These are phyloP conservation scores for Mytilinidion resinicola DNA, from an alignment of 495 filamentous ascomycete species.

Conservation along the genomic window DNA sequence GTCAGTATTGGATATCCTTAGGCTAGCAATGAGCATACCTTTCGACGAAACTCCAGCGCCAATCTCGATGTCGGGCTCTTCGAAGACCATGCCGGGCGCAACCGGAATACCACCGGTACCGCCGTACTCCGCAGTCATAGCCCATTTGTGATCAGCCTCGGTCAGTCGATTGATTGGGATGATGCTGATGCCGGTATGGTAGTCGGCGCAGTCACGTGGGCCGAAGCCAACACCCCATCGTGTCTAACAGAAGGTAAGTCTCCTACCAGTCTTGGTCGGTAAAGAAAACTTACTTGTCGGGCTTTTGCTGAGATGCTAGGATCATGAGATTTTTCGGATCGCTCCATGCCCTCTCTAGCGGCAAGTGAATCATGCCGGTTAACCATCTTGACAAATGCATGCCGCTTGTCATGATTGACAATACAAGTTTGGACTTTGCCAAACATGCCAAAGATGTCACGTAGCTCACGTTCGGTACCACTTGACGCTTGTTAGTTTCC, in stretches of 20 bases:
- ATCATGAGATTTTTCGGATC: constrained; percentile 47
- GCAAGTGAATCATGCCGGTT: constrained; percentile 73
- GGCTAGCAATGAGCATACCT: constrained; percentile 37
- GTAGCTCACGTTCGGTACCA: constrained; percentile 72
- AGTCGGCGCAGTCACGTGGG: constrained; percentile 95
- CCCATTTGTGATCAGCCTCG: constrained; percentile 95
- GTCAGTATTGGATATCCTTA: background rate
- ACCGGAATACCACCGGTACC: constrained; percentile 81
- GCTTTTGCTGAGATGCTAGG: constrained; percentile 73
- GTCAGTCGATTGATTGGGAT: constrained; percentile 90
- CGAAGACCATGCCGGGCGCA: constrained; percentile 77
- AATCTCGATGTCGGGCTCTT: constrained; percentile 98
- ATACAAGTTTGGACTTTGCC: constrained; percentile 94
- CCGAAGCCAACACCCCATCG: constrained; percentile 98
- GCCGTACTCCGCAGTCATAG: constrained; percentile 88
- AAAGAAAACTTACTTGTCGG: constrained; percentile 37
- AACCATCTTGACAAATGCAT: constrained; percentile 98
- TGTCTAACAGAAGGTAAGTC: constrained; percentile 48
- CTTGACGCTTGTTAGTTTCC: background rate
- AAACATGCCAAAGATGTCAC: constrained; percentile 67
- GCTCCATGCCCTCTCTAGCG: constrained; percentile 87
- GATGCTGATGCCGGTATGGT: constrained; percentile 82
- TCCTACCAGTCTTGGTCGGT: background rate
- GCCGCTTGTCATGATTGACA: constrained; percentile 92
- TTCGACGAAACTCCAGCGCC: constrained; percentile 95